phyloP scores from a whole-genome alignment of 2,329 filamentous ascomycete species.

The Colletotrichum melonis region DNA sequence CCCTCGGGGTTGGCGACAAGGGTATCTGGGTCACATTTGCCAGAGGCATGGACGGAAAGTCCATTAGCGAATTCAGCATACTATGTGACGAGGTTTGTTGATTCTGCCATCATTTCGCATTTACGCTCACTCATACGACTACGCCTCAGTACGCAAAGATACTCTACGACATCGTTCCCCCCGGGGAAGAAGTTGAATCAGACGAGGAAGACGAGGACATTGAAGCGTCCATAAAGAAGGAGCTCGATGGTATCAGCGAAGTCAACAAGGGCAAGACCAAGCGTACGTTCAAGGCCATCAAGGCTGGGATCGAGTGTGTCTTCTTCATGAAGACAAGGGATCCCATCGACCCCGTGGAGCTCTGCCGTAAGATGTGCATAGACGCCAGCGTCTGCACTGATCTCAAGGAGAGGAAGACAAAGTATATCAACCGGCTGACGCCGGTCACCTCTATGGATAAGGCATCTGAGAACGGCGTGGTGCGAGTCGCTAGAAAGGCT shows the following conservation, averaged over 20 bases:
- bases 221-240: conserved; percentile 77
- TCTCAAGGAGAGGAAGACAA: conserved; percentile 57
- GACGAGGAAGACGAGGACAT: conserved; percentile 71
- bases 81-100: conserved; percentile 73
- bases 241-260: conserved; percentile 70
- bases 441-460: conserved; percentile 67
- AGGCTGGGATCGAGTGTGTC: conserved; percentile 69
- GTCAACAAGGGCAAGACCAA: conserved; percentile 54
- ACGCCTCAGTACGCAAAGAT: conserved; percentile 71
- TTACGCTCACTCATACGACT: neutral
- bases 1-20: conserved; percentile 74
- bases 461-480: conserved; percentile 76
- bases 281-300: conserved; percentile 63
- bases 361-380: conserved; percentile 66
- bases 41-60: conserved; percentile 76
- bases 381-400: conserved; percentile 60
- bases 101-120: neutral
- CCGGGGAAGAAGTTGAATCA: conserved; percentile 45
- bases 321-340: conserved; percentile 69
- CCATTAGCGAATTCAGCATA: conserved; percentile 73
- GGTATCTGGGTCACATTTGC: conserved; percentile 86
- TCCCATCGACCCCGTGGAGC: conserved; percentile 66
- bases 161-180: conserved; percentile 63
- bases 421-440: conserved; percentile 70
- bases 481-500: conserved; percentile 72